A percentile compares a stretch with the other conserved stretches of the same genome.
phyloP scores from a whole-genome alignment of 2,329 filamentous ascomycete genomes.

The Paraphoma sp. region DNA sequence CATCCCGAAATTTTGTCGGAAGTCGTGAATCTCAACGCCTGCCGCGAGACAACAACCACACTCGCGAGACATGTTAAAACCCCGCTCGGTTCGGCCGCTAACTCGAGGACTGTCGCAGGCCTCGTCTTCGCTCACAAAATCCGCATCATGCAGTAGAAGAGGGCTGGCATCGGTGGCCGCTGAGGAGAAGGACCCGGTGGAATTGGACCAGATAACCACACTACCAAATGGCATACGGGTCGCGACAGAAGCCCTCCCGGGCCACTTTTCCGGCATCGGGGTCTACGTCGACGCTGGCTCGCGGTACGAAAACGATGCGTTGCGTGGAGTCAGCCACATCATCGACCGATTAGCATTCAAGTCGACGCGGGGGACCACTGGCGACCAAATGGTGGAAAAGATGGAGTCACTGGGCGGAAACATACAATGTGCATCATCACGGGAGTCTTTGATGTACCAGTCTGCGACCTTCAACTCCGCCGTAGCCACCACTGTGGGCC shows the following conservation, averaged over 20 bases:
- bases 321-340: slow-evolving; percentile 93
- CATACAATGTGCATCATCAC: slow-evolving; percentile 93
- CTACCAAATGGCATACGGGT: slow-evolving; percentile 93
- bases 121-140: slow-evolving; percentile 21
- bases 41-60: slow-evolving; percentile 5
- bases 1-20: slow-evolving; percentile 21
- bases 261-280: slow-evolving; percentile 92
- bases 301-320: slow-evolving; percentile 83
- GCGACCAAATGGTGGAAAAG: slow-evolving; percentile 85
- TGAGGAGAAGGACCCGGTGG: slow-evolving; percentile 74
- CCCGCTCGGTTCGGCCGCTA: slow-evolving; percentile 35
- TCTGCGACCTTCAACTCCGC: slow-evolving; percentile 95
- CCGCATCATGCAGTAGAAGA: slow-evolving; percentile 29
- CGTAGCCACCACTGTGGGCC: slow-evolving; percentile 78
- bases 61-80: slow-evolving; percentile 38
- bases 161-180: slow-evolving; percentile 39
- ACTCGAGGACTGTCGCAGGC: slow-evolving; percentile 33
- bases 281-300: slow-evolving; percentile 97
- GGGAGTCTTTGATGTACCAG: slow-evolving; percentile 98
- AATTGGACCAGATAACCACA: slow-evolving; percentile 86
- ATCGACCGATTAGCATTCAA: slow-evolving; percentile 97
- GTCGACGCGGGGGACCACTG: slow-evolving; percentile 72
- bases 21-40: slow-evolving; percentile 2
- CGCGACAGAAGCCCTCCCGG: slow-evolving; percentile 91
- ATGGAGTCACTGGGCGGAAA: slow-evolving; percentile 92